Evolutionary conservation across 768 basidiomycete species (phyloP), one percentile per base, ranked within the genome.

Genomic region (Rhizopogon vinicolor): DNA sequence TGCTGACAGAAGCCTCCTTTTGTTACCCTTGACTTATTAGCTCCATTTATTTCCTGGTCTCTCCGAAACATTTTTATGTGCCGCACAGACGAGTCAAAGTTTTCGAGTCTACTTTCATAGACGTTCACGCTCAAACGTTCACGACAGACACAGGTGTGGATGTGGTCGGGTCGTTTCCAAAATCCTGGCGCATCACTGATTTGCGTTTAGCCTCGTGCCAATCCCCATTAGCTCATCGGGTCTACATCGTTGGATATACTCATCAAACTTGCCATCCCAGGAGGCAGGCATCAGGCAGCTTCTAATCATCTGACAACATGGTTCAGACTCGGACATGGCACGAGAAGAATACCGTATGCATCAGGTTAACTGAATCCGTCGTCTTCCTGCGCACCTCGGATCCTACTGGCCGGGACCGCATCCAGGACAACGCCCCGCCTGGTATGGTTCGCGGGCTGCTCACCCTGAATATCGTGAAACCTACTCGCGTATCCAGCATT

Each of bases 401-500:
- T 64, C 75, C 75, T 9, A 66, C 73, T 2, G 72, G 73, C 8
- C 66, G 77, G 42, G 61, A 63, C 56, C 65, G 56, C 29, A 52
- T 62, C n/a, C 61, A 67, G 19, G 61, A 72, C 3, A 65, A 69
- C 19, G 83, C 84, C 3, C 78, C 87, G 1, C 82, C 85, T 0
- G 78, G 85, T 13, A 71, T 87, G 60, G 74, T 91, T 6, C 73
- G 89, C 57, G 89, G 87, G 1, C 68, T 91, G 3, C 74, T 91
- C 54, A 81, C 80, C 3, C 71, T 91, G 25, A 74, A 77, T 35
- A 72, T 90, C 18, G 73, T 72, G 33, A 97, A 97, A 68, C 86
- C 95, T 1, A 93, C 84, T 52, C 84, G 81, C 62, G 89, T 99
- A 58, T 86, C 89, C 40, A 90, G 83, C 60, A 94, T 99, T 51